phyloP scores from a whole-genome alignment of 108 stramenopile species.

The Bacterosira constricta region DNA sequence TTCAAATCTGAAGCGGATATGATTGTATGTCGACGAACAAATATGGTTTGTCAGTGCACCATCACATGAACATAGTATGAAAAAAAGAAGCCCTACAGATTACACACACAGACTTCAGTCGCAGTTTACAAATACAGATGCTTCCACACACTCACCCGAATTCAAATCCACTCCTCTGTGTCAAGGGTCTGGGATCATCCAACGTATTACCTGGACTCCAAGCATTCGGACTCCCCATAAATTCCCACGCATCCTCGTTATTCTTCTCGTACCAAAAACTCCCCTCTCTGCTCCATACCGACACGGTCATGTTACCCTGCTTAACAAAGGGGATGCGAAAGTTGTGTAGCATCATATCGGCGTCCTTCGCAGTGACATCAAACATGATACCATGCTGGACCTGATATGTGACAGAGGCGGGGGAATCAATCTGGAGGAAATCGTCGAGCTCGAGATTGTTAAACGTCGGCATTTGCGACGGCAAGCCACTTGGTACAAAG shows the following conservation, averaged over 20 bases:
- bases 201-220: slow-evolving; percentile 14
- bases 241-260: too few relatives aligned
- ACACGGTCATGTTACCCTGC: slow-evolving; percentile 1
- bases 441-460: slow-evolving; percentile 9
- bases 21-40: too few relatives aligned
- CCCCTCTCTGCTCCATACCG: slow-evolving; percentile 12
- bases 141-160: slow-evolving; percentile 7
- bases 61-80: not conserved
- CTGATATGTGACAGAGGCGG: slow-evolving; percentile 10
- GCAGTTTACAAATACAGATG: too few relatives aligned
- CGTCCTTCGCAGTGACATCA: slow-evolving; percentile 7
- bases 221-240: too few relatives aligned
- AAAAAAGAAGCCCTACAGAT: not conserved
- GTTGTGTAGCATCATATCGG: slow-evolving; percentile 14
- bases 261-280: slow-evolving; percentile 28
- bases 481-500: not conserved
- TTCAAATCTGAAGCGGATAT: slow-evolving; percentile 6
- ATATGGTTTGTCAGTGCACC: not conserved
- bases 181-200: slow-evolving; percentile 9
- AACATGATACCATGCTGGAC: slow-evolving; percentile 25
- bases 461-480: slow-evolving; percentile 11
- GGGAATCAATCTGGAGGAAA: slow-evolving; percentile 1
- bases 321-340: slow-evolving; percentile 17
- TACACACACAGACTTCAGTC: too few relatives aligned
- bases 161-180: slow-evolving; percentile 13